phyloP scores from a whole-genome alignment of 2,329 filamentous ascomycete genomes.

The Cytospora piceicola region DNA sequence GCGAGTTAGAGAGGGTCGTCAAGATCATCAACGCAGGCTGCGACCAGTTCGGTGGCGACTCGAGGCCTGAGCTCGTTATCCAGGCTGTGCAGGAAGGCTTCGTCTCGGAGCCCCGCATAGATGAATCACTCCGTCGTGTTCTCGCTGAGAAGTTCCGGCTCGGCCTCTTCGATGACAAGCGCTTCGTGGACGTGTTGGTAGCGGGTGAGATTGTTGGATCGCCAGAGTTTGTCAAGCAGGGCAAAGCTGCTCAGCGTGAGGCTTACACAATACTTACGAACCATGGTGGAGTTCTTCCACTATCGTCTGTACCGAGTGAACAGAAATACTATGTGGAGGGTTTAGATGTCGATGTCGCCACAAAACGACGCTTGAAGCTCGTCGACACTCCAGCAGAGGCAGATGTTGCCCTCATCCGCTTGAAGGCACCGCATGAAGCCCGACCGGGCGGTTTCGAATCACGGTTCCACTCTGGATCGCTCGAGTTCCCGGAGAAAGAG shows the following conservation, averaged over 20 bases:
- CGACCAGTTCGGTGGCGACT: constrained; percentile 57
- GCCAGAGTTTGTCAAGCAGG: constrained; percentile 45
- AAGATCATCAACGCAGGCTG: constrained; percentile 54
- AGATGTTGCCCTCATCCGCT: constrained; percentile 46
- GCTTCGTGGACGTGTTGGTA: constrained; percentile 51
- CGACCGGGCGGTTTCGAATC: constrained; percentile 47
- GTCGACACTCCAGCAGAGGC: constrained; percentile 44
- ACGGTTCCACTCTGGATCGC: constrained; percentile 44
- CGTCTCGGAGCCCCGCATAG: constrained; percentile 49
- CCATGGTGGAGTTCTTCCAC: constrained; percentile 11
- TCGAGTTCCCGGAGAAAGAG: constrained; percentile 46
- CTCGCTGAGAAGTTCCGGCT: constrained; percentile 55
- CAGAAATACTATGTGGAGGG: constrained; percentile 35
- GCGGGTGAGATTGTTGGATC: constrained; percentile 49
- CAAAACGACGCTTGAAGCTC: constrained; percentile 38
- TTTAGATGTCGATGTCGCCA: constrained; percentile 17
- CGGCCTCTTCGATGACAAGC: constrained; percentile 57
- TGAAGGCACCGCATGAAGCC: constrained; percentile 45
- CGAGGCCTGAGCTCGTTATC: constrained; percentile 51
- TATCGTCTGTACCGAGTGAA: neutral
- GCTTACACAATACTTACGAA: constrained; percentile 36
- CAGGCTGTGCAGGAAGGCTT: constrained; percentile 48
- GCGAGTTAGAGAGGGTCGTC: constrained; percentile 45
- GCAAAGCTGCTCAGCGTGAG: constrained; percentile 42
- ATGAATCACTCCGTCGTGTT: constrained; percentile 50